A percentile compares a stretch with the other conserved stretches of the same genome.
Conservation (phyloP, 1,284 basidiomycete genomes). For the Moniliella sp. region DNA sequence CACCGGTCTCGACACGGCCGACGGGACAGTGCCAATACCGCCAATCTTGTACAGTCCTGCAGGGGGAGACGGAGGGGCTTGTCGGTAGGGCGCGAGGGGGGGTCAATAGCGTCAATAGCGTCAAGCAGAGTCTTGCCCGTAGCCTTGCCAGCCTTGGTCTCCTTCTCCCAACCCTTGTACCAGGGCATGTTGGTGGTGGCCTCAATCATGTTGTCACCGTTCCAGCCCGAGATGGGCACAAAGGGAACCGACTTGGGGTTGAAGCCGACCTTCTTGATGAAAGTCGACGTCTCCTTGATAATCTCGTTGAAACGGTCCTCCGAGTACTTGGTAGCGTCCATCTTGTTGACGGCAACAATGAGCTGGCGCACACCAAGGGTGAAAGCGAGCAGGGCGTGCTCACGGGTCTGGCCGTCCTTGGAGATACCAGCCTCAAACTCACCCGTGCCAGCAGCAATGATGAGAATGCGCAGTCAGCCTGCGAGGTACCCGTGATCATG, state of each 20-base stretch:
- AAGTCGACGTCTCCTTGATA: slow-evolving; percentile 91
- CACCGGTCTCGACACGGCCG: slow-evolving; percentile 98
- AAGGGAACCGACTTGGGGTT: slow-evolving; percentile 96
- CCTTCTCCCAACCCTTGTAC: slow-evolving; percentile 62
- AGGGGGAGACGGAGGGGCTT: slow-evolving; percentile 99
- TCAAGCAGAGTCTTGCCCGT: slow-evolving; percentile 99
- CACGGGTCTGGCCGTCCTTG: slow-evolving; percentile 99
- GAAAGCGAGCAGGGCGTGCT: slow-evolving; percentile 98
- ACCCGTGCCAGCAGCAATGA: slow-evolving; percentile 96
- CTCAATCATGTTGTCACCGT: slow-evolving; percentile 99
- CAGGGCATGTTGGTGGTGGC: slow-evolving; percentile 61
- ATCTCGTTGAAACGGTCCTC: slow-evolving; percentile 99
- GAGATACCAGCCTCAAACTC: slow-evolving; percentile 99
- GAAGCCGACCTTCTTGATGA: slow-evolving; percentile 99
- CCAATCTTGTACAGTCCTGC: slow-evolving; percentile 99
- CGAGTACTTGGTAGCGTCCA: slow-evolving; percentile 96
- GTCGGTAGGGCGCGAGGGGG: slow-evolving; percentile 84
- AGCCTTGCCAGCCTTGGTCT: slow-evolving; percentile 70
- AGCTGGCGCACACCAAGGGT: slow-evolving; percentile 99
- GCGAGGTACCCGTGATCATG: slow-evolving; percentile 60
- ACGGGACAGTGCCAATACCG: slow-evolving; percentile 99
- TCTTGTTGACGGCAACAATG: slow-evolving; percentile 99
- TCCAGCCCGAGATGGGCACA: slow-evolving; percentile 99
- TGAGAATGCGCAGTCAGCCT: slow-evolving; percentile 97
- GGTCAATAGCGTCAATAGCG: slow-evolving; percentile 97